phyloP scores from a whole-genome alignment of 371 early-diverging fungal genomes.

The Thermomucor indicae-seudaticae region DNA sequence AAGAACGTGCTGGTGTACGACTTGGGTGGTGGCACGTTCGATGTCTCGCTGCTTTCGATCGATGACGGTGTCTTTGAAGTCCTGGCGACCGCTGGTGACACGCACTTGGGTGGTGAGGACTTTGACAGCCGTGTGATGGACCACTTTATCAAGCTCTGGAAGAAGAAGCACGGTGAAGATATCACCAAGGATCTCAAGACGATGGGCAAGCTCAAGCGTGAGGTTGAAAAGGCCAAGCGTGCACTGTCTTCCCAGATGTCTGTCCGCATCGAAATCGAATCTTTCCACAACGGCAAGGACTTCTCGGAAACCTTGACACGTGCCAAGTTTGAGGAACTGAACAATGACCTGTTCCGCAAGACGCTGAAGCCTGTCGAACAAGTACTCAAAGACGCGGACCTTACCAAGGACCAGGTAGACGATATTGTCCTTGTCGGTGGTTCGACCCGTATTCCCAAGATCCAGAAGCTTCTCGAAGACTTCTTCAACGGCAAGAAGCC shows the following conservation, averaged over 20 bases:
- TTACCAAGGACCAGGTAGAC: constrained; percentile 84
- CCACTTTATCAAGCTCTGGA: constrained; percentile 71
- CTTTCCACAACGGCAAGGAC: constrained; percentile 97
- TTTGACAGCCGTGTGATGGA: constrained; percentile 87
- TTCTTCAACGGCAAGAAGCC: constrained; percentile 94
- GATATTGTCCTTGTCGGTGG: constrained; percentile 99
- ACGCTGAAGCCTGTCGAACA: constrained; percentile 97
- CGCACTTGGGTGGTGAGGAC: constrained; percentile 95
- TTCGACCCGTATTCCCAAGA: constrained; percentile 98
- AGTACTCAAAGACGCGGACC: constrained; percentile 95
- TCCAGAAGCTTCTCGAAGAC: constrained; percentile 88
- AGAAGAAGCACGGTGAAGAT: constrained; percentile 71
- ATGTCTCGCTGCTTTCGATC: constrained; percentile 87
- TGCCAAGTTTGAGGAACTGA: constrained; percentile 93
- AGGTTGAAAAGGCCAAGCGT: constrained; percentile 89
- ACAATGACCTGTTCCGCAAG: constrained; percentile 86
- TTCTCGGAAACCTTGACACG: constrained; percentile 95
- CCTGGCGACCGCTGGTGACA: constrained; percentile 86
- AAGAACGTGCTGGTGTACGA: constrained; percentile 86
- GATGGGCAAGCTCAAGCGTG: constrained; percentile 85
- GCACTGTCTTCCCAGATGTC: constrained; percentile 83
- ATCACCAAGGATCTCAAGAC: constrained; percentile 70
- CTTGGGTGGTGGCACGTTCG: constrained; percentile 96
- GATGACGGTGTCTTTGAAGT: constrained; percentile 89
- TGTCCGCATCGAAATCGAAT: constrained; percentile 75